A percentile compares a stretch with the other conserved stretches of the same genome.
Evolutionary conservation across 148 eudicot species (phyloP).

Genomic region (Amaranthus hypochondriacus): DNA sequence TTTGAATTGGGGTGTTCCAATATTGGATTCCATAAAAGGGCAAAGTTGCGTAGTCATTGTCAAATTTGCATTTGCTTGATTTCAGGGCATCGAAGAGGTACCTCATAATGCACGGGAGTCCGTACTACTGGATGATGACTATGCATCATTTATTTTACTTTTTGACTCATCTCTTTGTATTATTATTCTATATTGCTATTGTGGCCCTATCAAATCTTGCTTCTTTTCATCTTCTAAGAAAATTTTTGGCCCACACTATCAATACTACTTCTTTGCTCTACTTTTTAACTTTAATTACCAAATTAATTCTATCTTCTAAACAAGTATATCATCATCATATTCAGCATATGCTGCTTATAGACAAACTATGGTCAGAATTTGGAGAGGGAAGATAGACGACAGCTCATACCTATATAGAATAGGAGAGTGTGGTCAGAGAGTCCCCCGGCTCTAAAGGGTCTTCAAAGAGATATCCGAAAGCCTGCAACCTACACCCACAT

Average conservation of each 20-base stretch:
- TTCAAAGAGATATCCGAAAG: no score
- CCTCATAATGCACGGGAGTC: conserved; percentile 12
- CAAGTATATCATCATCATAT: no score
- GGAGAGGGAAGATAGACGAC: no score
- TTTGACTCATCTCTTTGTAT: conserved; percentile 11
- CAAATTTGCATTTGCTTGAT: neutral
- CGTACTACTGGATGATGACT: conserved; percentile 18
- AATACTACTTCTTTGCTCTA: neutral
- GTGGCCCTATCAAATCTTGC: conserved; percentile 6
- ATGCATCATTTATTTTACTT: neutral
- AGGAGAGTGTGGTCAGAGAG: no score
- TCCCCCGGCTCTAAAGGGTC: no score
- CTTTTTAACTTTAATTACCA: neutral
- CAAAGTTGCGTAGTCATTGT: conserved; percentile 13
- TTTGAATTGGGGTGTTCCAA: neutral
- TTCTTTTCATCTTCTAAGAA: conserved; percentile 1
- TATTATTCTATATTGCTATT: conserved; percentile 4
- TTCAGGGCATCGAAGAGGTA: neutral
- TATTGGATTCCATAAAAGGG: neutral
- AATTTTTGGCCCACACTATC: conserved; percentile 15
- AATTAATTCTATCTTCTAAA: neutral
- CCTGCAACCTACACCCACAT: no score
- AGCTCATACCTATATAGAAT: no score
- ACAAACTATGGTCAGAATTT: no score
- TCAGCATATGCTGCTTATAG: no score